Percentiles rank a stretch among this genome's conserved stretches.
Conservation (phyloP, 192 early-diverging fungal genomes). For the Spinellus fusiger region DNA sequence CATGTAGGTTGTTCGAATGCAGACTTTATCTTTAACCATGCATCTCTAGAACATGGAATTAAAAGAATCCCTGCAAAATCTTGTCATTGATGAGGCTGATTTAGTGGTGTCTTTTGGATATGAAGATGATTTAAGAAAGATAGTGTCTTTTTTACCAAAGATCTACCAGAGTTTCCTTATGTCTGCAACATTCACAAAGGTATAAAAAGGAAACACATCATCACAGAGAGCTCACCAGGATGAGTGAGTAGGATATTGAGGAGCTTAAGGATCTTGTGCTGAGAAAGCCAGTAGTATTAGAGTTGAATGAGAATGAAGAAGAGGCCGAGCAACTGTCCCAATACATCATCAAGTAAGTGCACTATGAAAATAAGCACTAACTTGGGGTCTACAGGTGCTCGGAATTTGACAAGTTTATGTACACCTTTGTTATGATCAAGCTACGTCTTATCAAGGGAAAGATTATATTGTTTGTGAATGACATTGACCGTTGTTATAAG, state of each 20-base stretch:
- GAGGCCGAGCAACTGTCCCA: conserved; percentile 66
- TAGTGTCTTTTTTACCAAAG: conserved; percentile 72
- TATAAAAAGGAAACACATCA: conserved; percentile 6
- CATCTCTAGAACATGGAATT: conserved; percentile 50
- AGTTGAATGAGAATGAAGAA: conserved; percentile 72
- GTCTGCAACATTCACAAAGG: conserved; percentile 82
- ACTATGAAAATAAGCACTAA: too few relatives aligned
- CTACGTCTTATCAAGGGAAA: conserved; percentile 86
- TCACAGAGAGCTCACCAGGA: background rate
- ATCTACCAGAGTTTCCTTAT: conserved; percentile 92
- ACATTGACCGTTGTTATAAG: conserved; percentile 89
- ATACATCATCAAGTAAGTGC: conserved; percentile 56
- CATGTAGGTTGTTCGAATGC: conserved; percentile 33
- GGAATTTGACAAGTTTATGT: conserved; percentile 84
- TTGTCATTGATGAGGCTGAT: conserved; percentile 97
- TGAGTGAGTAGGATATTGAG: conserved; percentile 65
- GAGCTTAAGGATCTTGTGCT: conserved; percentile 79
- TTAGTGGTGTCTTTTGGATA: conserved; percentile 91
- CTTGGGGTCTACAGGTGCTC: conserved; percentile 52
- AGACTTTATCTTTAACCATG: conserved; percentile 6
- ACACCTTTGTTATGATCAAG: conserved; percentile 86
- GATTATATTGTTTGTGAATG: conserved; percentile 92
- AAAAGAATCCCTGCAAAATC: conserved; percentile 58
- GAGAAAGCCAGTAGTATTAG: conserved; percentile 76
- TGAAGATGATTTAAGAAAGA: conserved; percentile 78